These are phyloP conservation scores for Clonostachys sp. DNA, from an alignment of 2,329 filamentous ascomycete genomes.

Conservation along the genomic window DNA sequence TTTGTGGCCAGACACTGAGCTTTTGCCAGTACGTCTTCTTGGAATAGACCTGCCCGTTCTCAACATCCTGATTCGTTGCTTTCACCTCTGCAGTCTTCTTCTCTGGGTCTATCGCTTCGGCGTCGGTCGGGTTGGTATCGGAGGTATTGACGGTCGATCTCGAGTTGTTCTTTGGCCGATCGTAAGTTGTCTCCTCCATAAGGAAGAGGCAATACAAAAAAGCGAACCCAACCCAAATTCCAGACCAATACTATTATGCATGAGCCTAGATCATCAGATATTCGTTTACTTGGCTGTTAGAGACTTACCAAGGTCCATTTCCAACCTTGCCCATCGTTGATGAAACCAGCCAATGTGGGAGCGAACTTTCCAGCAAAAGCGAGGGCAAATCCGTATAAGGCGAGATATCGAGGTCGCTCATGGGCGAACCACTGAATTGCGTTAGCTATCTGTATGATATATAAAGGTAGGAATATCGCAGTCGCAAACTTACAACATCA, in stretches of 20 bases:
- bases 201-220: slow-evolving; percentile 44
- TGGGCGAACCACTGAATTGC: slow-evolving; percentile 26
- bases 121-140: not conserved
- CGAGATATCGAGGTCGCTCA: slow-evolving; percentile 35
- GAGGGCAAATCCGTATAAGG: slow-evolving; percentile 32
- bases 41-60: not conserved
- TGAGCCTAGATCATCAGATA: not conserved
- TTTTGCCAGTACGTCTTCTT: slow-evolving; percentile 1
- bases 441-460: too few relatives aligned
- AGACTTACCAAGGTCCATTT: slow-evolving; percentile 13
- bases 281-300: not conserved
- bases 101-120: not conserved
- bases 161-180: slow-evolving; percentile 14
- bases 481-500: slow-evolving; percentile 21
- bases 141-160: not conserved
- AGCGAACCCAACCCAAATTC: slow-evolving; percentile 26
- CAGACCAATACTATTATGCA: slow-evolving; percentile 23
- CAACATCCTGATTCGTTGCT: not conserved
- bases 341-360: slow-evolving; percentile 1
- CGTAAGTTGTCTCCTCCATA: slow-evolving; percentile 56
- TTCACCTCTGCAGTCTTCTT: not conserved
- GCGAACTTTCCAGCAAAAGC: slow-evolving; percentile 1
- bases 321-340: slow-evolving; percentile 13
- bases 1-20: not conserved
- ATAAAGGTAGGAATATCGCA: rapidly evolving